Evolutionary conservation across 768 basidiomycete species (phyloP), one percentile per base, ranked within the genome.

Genomic region (Suillus subluteus): DNA sequence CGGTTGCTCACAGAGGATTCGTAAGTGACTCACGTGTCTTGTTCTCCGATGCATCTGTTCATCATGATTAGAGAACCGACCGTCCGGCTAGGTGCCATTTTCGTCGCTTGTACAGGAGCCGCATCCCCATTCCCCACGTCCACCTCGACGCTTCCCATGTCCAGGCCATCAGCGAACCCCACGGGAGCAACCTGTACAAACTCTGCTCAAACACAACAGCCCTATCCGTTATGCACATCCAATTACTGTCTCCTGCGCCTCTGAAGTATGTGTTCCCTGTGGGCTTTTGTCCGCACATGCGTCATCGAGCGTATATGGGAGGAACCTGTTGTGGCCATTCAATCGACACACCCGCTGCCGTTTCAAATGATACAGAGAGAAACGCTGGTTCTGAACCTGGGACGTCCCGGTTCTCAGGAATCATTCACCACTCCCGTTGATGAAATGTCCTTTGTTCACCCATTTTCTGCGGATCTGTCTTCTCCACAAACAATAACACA

Each of bases 281-380:
- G 95, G 95, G 87, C 91, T 21, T 97, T 93, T 72, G 88, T 97
- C 62, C 87, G 94, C 30, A 88, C 87, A 0, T 87, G 91, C 12
- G 82, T 98, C 63, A 82, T 97, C 23, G 94, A 95, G 66, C 91
- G 89, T 70, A 81, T 97, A 6, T 98, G 96, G 96, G 91, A 94
- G 65, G 95, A 96, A 68, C 71, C 85, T 7, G 69, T 76, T 3
- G 83, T 0, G 72, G 66, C 26, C 68, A 65, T 21, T 67, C 70
- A 13, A 66, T 69, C 11, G 54, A 54, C 44, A 68, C 67, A n/a
- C 58, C 50, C 32, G 37, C 68, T 59, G 9, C 59, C 12, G 63
- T 69, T 15, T 35, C 50, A 11, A 73, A 69, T 21, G 69, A 68
- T 15, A 21, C 37, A n/a, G 68, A 65, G 21, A 32, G 48, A 23